A percentile compares a stretch with the other conserved stretches of the same genome.
Conservation (phyloP, 148 eudicot genomes). For the Amaranthus cruentus region DNA sequence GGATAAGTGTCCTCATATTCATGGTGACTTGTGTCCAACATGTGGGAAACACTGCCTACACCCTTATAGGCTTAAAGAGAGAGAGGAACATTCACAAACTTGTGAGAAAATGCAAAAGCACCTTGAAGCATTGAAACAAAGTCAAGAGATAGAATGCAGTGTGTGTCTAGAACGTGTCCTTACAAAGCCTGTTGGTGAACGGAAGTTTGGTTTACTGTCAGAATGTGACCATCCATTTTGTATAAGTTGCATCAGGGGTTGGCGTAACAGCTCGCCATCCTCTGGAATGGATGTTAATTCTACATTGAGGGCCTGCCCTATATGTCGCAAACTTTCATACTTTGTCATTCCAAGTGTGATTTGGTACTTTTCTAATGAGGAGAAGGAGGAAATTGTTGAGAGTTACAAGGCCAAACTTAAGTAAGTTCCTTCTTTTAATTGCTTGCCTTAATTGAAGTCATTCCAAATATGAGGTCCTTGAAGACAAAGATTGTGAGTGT, state of each 20-base stretch:
- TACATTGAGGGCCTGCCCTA: slow-evolving; percentile 90
- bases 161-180: slow-evolving; percentile 96
- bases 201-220: slow-evolving; percentile 87
- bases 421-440: slow-evolving; percentile 34
- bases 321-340: slow-evolving; percentile 91
- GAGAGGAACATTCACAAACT: slow-evolving; percentile 61
- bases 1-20: slow-evolving; percentile 79
- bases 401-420: slow-evolving; percentile 79
- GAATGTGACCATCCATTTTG: slow-evolving; percentile 98
- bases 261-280: slow-evolving; percentile 87
- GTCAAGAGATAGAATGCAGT: slow-evolving; percentile 95
- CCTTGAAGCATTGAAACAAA: slow-evolving; percentile 59
- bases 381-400: slow-evolving; percentile 74
- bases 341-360: slow-evolving; percentile 96
- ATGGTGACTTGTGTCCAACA: slow-evolving; percentile 76
- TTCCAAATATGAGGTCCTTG: not conserved
- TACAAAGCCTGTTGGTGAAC: slow-evolving; percentile 60
- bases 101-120: slow-evolving; percentile 78
- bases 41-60: slow-evolving; percentile 86
- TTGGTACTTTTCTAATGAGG: slow-evolving; percentile 80
- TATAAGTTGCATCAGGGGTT: slow-evolving; percentile 77
- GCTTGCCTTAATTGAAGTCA: not conserved
- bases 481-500: not conserved
- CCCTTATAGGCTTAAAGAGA: slow-evolving; percentile 74
- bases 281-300: slow-evolving; percentile 92